Evolutionary conservation across 306 rosid species (phyloP).

Genomic region (Quercus ilex): DNA sequence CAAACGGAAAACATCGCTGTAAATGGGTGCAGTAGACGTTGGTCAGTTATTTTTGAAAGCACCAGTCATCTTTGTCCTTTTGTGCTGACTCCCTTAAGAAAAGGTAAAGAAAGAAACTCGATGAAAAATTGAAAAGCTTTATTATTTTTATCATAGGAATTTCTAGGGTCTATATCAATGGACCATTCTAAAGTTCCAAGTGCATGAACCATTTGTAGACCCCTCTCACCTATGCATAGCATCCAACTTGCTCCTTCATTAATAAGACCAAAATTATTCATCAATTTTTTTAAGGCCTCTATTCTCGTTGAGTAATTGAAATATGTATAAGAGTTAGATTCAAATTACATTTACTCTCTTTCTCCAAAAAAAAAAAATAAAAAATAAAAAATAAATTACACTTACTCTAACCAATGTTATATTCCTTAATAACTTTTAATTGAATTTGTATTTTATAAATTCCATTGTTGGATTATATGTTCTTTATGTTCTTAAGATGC

Average conservation of each 20-base stretch:
- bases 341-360: no score
- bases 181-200: neutral
- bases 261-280: no score
- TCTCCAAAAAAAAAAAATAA: no score
- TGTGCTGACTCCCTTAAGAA: neutral
- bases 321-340: no score
- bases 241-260: neutral
- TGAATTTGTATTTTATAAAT: no score
- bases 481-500: no score
- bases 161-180: neutral
- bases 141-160: neutral
- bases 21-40: conserved; percentile 9
- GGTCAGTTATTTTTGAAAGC: conserved; percentile 22
- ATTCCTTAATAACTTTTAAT: no score
- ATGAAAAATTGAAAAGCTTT: neutral
- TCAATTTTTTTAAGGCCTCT: no score
- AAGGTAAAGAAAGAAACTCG: neutral
- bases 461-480: accelerated
- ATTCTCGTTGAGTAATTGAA: no score
- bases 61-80: conserved; percentile 14
- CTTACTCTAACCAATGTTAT: no score
- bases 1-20: conserved; percentile 15
- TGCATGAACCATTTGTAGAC: neutral
- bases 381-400: no score
- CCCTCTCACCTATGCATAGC: neutral